These are phyloP conservation scores for Solanum aculeatissimum DNA, from an alignment of 305 asterid genomes.

Conservation along the genomic window DNA sequence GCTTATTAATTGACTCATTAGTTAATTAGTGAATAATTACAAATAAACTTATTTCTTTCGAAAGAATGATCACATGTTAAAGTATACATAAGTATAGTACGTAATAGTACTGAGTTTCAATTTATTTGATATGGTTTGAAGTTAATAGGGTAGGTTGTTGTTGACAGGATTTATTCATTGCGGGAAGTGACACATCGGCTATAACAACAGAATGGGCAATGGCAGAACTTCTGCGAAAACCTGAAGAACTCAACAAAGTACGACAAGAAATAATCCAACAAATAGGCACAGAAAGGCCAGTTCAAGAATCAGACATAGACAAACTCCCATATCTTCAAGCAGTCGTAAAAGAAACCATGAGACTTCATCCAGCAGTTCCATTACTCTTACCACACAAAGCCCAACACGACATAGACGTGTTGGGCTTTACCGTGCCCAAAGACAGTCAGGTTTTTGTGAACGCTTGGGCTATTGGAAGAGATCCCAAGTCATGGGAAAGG, in stretches of 20 bases:
- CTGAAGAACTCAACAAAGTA: neutral
- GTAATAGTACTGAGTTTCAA: no score
- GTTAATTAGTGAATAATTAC: neutral
- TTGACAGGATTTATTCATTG: conserved; percentile 2
- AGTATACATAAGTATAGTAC: no score
- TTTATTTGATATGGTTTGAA: no score
- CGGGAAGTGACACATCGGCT: neutral
- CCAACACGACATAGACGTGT: neutral
- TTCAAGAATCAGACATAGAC: neutral
- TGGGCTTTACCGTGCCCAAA: neutral
- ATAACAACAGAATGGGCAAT: conserved; percentile 12
- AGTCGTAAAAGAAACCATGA: neutral
- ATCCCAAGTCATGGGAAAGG: neutral
- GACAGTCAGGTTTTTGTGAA: neutral
- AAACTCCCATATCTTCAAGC: neutral
- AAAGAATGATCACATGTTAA: no score
- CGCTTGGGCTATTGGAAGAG: neutral
- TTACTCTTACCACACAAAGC: neutral
- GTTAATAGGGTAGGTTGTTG: no score
- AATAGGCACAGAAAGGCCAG: neutral
- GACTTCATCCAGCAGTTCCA: neutral
- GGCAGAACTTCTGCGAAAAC: neutral
- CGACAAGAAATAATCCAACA: neutral
- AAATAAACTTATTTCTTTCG: no score
- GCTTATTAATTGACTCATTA: neutral